phyloP scores from a whole-genome alignment of 148 eudicot species.

The Rhododendron ovatum region DNA sequence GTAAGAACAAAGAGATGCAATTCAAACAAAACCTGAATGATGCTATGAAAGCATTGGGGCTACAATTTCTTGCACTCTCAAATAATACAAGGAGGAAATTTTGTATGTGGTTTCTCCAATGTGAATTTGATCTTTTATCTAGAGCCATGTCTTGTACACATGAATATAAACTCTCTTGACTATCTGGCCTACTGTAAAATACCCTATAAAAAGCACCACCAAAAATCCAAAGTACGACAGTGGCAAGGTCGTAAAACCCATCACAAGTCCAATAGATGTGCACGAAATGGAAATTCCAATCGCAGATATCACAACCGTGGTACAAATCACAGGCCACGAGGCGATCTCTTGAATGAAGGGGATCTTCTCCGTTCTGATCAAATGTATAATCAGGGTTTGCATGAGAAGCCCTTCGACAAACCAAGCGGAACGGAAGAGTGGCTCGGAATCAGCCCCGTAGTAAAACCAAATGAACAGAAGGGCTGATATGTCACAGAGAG shows the following conservation, averaged over 20 bases:
- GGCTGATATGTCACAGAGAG: conserved; percentile 29
- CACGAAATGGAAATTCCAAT: conserved; percentile 24
- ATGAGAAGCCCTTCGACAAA: conserved; percentile 46
- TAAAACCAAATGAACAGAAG: conserved; percentile 38
- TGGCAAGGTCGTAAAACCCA: conserved; percentile 32
- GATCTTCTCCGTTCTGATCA: conserved; percentile 44
- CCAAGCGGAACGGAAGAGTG: conserved; percentile 33
- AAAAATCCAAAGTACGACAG: conserved; percentile 35
- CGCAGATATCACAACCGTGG: conserved; percentile 35
- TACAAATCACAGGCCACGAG: conserved; percentile 44
- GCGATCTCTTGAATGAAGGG: conserved; percentile 52
- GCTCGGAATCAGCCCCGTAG: conserved; percentile 12
- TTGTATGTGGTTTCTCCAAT: neutral
- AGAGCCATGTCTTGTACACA: conserved; percentile 45
- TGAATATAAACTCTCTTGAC: conserved; percentile 42
- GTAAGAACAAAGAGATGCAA: neutral
- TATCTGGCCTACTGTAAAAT: conserved; percentile 35
- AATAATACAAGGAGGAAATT: conserved; percentile 4
- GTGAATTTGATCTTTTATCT: conserved; percentile 12
- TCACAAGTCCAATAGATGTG: conserved; percentile 28
- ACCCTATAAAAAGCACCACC: conserved; percentile 37
- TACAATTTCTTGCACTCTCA: neutral
- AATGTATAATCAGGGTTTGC: conserved; percentile 47
- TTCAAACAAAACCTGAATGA: neutral
- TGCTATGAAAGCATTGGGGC: neutral